A percentile compares a stretch with the other conserved stretches of the same genome.
These are phyloP conservation scores for Nicotiana knightiana DNA, from an alignment of 257 asterid genomes.

Conservation along the genomic window DNA sequence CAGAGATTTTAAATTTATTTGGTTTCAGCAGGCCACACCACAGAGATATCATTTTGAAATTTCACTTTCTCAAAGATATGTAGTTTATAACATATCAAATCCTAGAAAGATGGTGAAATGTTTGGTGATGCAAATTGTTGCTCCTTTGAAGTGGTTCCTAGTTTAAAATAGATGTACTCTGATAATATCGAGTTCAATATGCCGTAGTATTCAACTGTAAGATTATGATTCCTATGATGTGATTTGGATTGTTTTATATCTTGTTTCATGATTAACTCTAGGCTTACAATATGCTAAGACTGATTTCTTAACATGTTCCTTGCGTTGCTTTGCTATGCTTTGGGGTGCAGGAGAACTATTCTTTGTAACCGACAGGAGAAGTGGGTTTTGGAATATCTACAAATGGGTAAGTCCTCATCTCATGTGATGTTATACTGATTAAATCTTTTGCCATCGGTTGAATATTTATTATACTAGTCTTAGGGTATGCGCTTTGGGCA, in stretches of 20 bases:
- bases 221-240: neutral
- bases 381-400: slow-evolving; percentile 95
- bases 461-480: neutral
- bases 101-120: neutral
- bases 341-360: slow-evolving; percentile 74
- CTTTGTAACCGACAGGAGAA: slow-evolving; percentile 78
- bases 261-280: neutral
- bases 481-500: no score
- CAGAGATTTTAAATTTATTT: neutral
- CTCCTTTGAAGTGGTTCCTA: neutral
- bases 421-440: neutral
- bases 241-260: neutral
- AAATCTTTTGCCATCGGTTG: neutral
- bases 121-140: neutral
- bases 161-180: neutral
- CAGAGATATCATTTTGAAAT: neutral
- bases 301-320: neutral
- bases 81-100: neutral
- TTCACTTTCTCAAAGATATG: neutral
- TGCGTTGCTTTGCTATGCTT: neutral
- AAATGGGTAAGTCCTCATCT: slow-evolving; percentile 63
- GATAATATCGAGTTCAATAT: neutral
- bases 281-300: neutral
- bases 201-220: neutral
- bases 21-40: neutral